Evolutionary conservation across 805 yeast species (phyloP).

Genomic region (Tetrapisispora arboricola): DNA sequence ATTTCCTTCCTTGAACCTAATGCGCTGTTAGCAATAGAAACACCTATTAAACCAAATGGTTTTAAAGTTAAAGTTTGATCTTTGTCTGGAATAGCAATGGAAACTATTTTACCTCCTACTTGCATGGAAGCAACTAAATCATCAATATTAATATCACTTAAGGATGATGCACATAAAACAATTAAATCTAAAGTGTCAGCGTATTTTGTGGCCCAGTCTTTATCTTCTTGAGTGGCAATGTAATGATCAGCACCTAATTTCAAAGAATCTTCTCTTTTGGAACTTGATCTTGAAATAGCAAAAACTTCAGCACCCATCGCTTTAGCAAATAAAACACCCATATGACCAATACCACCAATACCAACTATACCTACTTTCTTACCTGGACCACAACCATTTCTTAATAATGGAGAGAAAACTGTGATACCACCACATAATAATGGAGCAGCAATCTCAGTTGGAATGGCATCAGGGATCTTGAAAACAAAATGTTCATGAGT

Average conservation of each 20-base stretch:
- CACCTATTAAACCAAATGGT: slow-evolving; percentile 16
- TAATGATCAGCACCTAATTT: slow-evolving; percentile 44
- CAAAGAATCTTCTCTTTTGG: slow-evolving; percentile 40
- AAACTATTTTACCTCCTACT: slow-evolving; percentile 29
- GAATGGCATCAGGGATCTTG: slow-evolving; percentile 48
- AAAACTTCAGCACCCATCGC: slow-evolving; percentile 52
- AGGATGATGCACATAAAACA: slow-evolving; percentile 39
- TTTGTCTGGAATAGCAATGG: slow-evolving; percentile 18
- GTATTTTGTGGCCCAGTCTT: slow-evolving; percentile 31
- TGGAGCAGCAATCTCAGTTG: slow-evolving; percentile 54
- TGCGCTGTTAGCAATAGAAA: slow-evolving; percentile 24
- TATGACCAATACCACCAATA: slow-evolving; percentile 49
- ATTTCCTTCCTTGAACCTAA: slow-evolving; percentile 41
- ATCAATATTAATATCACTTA: slow-evolving; percentile 32
- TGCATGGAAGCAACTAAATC: slow-evolving; percentile 22
- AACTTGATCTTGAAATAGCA: slow-evolving; percentile 42
- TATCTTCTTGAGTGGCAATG: slow-evolving; percentile 43
- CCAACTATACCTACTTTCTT: slow-evolving; percentile 45
- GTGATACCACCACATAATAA: slow-evolving; percentile 73
- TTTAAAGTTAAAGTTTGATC: slow-evolving; percentile 8
- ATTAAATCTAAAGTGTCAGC: slow-evolving; percentile 36
- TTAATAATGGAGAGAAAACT: slow-evolving; percentile 54
- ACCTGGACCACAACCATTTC: slow-evolving; percentile 41
- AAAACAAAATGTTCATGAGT: slow-evolving; percentile 54
- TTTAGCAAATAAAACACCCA: slow-evolving; percentile 46